Percentiles rank a stretch among this genome's conserved stretches.
These are phyloP conservation scores for Pseudohalonectria lignicola DNA, from an alignment of 2,329 filamentous ascomycete genomes.

Conservation along the genomic window DNA sequence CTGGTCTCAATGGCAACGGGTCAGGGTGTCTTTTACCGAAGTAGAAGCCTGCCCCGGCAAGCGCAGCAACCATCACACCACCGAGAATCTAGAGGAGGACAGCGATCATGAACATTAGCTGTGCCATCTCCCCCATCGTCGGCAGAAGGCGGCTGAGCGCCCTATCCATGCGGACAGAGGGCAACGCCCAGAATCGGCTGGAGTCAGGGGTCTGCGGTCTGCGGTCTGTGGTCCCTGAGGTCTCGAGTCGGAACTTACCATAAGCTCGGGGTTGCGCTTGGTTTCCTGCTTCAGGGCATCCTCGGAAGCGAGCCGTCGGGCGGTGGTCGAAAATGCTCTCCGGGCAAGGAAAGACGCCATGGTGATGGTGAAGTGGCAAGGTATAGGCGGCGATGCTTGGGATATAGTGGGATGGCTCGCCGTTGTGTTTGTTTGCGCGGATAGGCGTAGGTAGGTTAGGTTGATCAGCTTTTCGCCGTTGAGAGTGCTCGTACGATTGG, in stretches of 20 bases:
- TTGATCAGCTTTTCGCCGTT: too few relatives aligned
- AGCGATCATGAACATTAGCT: constrained; percentile 9
- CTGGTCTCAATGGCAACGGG: too few relatives aligned
- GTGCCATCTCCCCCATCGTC: neutral
- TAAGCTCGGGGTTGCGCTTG: constrained; percentile 41
- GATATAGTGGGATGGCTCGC: too few relatives aligned
- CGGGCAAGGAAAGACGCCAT: constrained; percentile 49
- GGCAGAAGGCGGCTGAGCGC: too few relatives aligned
- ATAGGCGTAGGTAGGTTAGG: too few relatives aligned
- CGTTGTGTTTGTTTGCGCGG: too few relatives aligned
- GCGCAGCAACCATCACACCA: constrained; percentile 80
- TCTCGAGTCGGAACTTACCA: too few relatives aligned
- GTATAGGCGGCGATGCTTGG: neutral
- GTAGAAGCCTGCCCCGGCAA: constrained; percentile 83
- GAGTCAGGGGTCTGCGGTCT: too few relatives aligned
- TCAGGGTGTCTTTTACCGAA: constrained; percentile 68
- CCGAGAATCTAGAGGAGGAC: constrained; percentile 67
- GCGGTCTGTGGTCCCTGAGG: too few relatives aligned
- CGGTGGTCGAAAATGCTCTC: constrained; percentile 42
- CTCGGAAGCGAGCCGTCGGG: constrained; percentile 37
- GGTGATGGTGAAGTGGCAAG: constrained; percentile 7
- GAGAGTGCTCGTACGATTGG: too few relatives aligned
- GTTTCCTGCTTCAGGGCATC: constrained; percentile 43
- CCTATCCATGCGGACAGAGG: neutral
- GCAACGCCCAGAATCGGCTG: too few relatives aligned